phyloP scores from a whole-genome alignment of 2,329 filamentous ascomycete species.

The Colletotrichum destructivum region DNA sequence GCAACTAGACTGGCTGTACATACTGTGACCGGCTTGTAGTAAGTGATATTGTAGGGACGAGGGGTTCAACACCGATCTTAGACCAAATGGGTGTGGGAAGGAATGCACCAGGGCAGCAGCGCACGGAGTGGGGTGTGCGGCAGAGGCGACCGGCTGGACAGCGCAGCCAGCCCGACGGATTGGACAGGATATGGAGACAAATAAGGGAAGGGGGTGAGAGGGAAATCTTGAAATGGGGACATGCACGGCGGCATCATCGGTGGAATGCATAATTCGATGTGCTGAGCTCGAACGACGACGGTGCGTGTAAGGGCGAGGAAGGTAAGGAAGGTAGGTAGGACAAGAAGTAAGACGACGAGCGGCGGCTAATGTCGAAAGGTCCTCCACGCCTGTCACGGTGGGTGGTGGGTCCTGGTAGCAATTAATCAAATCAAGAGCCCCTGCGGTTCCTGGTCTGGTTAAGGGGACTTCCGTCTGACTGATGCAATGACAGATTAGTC shows the following conservation, averaged over 20 bases:
- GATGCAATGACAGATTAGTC: slow-evolving; percentile 35
- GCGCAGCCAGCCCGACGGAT: slow-evolving; percentile 19
- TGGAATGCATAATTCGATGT: slow-evolving; percentile 31
- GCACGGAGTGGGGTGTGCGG: slow-evolving; percentile 38
- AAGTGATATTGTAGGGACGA: slow-evolving; percentile 17
- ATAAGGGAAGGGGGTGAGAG: slow-evolving; percentile 13
- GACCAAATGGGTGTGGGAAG: slow-evolving; percentile 39
- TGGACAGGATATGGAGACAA: slow-evolving; percentile 20
- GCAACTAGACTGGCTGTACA: slow-evolving; percentile 29
- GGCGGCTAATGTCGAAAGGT: slow-evolving; percentile 34
- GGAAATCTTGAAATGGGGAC: slow-evolving; percentile 20
- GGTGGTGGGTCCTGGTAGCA: slow-evolving; percentile 35
- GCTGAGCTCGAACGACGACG: slow-evolving; percentile 6
- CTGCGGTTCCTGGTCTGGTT: slow-evolving; percentile 31
- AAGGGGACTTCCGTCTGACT: slow-evolving; percentile 32
- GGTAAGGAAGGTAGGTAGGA: slow-evolving; percentile 9
- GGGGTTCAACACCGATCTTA: slow-evolving; percentile 21
- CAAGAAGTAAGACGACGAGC: slow-evolving; percentile 16
- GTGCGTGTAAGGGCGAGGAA: slow-evolving; percentile 18
- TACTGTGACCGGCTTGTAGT: slow-evolving; percentile 23
- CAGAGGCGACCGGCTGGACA: slow-evolving; percentile 21
- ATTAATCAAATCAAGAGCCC: slow-evolving; percentile 25
- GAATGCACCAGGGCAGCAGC: slow-evolving; percentile 28
- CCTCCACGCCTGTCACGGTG: slow-evolving; percentile 30
- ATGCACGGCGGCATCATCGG: slow-evolving; percentile 36